phyloP scores from a whole-genome alignment of 345 rosid genomes.

The Citrus inodora region DNA sequence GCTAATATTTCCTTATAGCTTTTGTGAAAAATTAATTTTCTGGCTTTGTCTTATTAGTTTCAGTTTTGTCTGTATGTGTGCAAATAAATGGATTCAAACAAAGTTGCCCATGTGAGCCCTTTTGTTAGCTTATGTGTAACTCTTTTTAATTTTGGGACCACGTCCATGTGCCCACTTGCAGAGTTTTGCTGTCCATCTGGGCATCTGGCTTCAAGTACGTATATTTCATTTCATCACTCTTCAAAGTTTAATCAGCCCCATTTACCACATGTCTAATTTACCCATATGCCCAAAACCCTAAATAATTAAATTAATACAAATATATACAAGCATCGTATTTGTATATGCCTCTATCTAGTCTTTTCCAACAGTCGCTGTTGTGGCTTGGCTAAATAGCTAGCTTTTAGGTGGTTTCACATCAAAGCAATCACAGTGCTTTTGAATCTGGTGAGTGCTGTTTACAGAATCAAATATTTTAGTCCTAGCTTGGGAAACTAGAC shows the following conservation, averaged over 20 bases:
- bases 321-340: background rate
- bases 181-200: background rate
- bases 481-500: background rate
- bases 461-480: background rate
- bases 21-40: background rate
- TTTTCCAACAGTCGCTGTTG: background rate
- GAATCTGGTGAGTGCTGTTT: background rate
- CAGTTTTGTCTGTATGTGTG: slow-evolving; percentile 23
- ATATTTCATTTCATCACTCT: background rate
- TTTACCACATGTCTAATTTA: background rate
- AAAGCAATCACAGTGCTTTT: background rate
- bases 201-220: background rate
- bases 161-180: slow-evolving; percentile 39
- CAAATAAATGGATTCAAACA: slow-evolving; percentile 15
- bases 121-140: slow-evolving; percentile 25
- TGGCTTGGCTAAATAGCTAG: background rate
- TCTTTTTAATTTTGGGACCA: slow-evolving; percentile 48
- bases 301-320: background rate
- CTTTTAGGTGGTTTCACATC: background rate
- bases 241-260: background rate
- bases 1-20: background rate
- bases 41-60: slow-evolving; percentile 13
- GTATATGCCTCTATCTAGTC: background rate
- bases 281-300: background rate
- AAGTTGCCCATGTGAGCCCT: slow-evolving; percentile 43